These are phyloP conservation scores for Domatiomyces globalis DNA, from an alignment of 2,329 filamentous ascomycete species.

Conservation along the genomic window DNA sequence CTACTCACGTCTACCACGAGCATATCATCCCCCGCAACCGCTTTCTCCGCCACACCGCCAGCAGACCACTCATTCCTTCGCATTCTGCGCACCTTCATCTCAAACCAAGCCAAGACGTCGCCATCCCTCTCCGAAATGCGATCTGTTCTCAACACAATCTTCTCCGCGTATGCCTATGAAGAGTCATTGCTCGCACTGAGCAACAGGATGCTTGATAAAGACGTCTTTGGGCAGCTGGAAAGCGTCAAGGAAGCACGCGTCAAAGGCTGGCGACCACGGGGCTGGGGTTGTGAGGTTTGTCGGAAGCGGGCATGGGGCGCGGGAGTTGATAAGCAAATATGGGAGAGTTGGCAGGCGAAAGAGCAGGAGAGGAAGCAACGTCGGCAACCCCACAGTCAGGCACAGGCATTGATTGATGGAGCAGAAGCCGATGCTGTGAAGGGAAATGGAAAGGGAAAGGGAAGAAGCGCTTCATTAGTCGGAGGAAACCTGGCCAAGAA, in stretches of 20 bases:
- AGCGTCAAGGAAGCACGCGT: slow-evolving; percentile 61
- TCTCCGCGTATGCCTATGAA: slow-evolving; percentile 90
- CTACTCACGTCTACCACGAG: slow-evolving; percentile 61
- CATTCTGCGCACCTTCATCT: slow-evolving; percentile 76
- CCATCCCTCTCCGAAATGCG: slow-evolving; percentile 80
- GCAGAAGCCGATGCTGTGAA: slow-evolving; percentile 2
- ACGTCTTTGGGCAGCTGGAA: slow-evolving; percentile 70
- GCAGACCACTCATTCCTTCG: slow-evolving; percentile 66
- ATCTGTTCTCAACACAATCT: slow-evolving; percentile 72
- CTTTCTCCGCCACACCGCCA: slow-evolving; percentile 21
- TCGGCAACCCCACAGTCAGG: slow-evolving; percentile 2
- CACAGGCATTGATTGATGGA: slow-evolving; percentile 5
- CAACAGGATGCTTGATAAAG: slow-evolving; percentile 73
- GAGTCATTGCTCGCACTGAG: slow-evolving; percentile 75
- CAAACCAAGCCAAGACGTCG: slow-evolving; percentile 63
- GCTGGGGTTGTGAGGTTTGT: slow-evolving; percentile 79
- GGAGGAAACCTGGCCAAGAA: slow-evolving; percentile 3
- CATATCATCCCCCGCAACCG: slow-evolving; percentile 15
- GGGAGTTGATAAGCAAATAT: slow-evolving; percentile 61
- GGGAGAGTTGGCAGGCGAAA: slow-evolving; percentile 64
- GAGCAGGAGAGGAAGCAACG: slow-evolving; percentile 23
- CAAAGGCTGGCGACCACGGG: slow-evolving; percentile 75
- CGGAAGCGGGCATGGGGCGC: slow-evolving; percentile 76
- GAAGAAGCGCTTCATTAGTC: slow-evolving; percentile 4
- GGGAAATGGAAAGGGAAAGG: slow-evolving; percentile 16